Evolutionary conservation across 495 filamentous ascomycete genomes (phyloP).

Genomic region (Aspergillus conjunctus): DNA sequence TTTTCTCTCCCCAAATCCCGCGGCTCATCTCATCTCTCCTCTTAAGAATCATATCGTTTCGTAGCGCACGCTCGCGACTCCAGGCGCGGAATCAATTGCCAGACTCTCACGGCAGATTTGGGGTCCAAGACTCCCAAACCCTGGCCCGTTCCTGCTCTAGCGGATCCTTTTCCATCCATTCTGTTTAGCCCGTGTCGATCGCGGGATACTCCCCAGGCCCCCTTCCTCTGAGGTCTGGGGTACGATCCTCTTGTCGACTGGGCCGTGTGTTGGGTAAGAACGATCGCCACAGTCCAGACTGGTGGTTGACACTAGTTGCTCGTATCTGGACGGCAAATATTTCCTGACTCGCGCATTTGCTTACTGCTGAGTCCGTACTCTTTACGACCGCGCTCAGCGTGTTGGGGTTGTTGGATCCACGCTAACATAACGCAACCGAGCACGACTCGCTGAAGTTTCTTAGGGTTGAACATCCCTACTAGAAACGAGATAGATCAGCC

Average conservation of each 20-base stretch:
- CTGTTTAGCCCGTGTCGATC: conserved; percentile 5
- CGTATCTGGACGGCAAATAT: too few relatives aligned
- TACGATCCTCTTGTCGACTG: too few relatives aligned
- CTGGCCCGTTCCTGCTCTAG: conserved; percentile 1
- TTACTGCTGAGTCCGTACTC: too few relatives aligned
- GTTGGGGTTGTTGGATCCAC: too few relatives aligned
- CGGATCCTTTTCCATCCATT: not conserved
- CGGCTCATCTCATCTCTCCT: not conserved
- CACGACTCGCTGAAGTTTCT: not conserved
- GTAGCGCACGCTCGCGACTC: not conserved
- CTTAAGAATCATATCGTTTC: not conserved
- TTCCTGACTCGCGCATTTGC: too few relatives aligned
- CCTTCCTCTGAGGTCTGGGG: too few relatives aligned
- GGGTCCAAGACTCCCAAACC: too few relatives aligned
- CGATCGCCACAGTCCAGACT: too few relatives aligned
- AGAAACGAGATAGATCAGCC: not conserved
- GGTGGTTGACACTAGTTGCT: too few relatives aligned
- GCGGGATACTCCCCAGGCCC: not conserved
- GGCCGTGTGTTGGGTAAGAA: too few relatives aligned
- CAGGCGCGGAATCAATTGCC: not conserved
- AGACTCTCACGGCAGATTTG: not conserved
- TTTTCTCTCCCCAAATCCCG: not conserved
- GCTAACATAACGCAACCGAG: too few relatives aligned
- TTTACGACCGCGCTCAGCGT: too few relatives aligned
- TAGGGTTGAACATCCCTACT: not conserved